A percentile compares a stretch with the other conserved stretches of the same genome.
phyloP scores from a whole-genome alignment of 257 asterid genomes.

The Solanum corneliomulleri region DNA sequence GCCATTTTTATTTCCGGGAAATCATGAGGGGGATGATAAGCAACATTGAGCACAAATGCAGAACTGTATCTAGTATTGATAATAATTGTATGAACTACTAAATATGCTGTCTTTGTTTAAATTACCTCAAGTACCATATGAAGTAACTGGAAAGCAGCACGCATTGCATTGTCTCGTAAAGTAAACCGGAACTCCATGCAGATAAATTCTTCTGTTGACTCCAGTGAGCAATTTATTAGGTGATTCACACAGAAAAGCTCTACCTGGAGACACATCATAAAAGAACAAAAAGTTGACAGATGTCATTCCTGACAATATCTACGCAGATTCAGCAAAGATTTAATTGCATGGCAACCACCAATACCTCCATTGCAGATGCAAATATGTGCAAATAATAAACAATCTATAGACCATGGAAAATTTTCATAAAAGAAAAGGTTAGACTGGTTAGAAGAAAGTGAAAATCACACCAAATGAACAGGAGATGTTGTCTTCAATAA shows the following conservation, averaged over 20 bases:
- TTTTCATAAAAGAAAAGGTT: neutral
- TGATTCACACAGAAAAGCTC: slow-evolving; percentile 97
- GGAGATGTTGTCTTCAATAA: neutral
- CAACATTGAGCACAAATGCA: neutral
- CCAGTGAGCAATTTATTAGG: slow-evolving; percentile 93
- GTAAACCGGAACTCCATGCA: slow-evolving; percentile 99
- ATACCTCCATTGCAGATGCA: neutral
- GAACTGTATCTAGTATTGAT: neutral
- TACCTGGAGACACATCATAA: slow-evolving; percentile 49
- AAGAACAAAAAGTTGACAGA: neutral
- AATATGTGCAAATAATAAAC: neutral
- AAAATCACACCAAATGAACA: neutral
- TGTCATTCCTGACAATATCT: neutral
- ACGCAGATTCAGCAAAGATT: neutral
- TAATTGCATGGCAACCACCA: neutral
- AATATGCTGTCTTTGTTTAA: neutral
- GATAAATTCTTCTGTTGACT: slow-evolving; percentile 97
- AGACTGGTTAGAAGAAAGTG: neutral
- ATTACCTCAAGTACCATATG: slow-evolving; percentile 99
- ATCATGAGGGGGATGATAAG: neutral
- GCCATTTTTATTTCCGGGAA: neutral
- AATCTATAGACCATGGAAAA: neutral
- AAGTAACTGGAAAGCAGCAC: slow-evolving; percentile 98
- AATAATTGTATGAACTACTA: neutral
- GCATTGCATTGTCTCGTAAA: slow-evolving; percentile 90